phyloP scores from a whole-genome alignment of 2,329 filamentous ascomycete genomes.

The Dactylellina parvicollis region DNA sequence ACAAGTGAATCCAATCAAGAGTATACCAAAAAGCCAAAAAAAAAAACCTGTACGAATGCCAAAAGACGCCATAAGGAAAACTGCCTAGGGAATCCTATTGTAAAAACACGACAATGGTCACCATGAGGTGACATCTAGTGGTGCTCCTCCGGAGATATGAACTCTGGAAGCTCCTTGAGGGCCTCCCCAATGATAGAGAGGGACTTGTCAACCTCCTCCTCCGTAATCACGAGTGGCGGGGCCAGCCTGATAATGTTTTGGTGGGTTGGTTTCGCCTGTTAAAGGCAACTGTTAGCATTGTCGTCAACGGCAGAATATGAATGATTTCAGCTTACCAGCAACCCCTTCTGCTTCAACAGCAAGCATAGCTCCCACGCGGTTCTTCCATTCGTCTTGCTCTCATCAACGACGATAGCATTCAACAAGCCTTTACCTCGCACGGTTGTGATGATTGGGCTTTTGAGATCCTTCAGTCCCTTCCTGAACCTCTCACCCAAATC shows the following conservation, averaged over 20 bases:
- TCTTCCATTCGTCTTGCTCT: conserved; percentile 78
- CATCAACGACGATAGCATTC: conserved; percentile 96
- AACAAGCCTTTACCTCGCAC: conserved; percentile 92
- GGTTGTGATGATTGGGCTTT: conserved; percentile 80
- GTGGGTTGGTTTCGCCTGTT: conserved; percentile 94
- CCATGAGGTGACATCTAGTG: not conserved
- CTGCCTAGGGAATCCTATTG: not conserved
- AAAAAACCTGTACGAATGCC: not conserved
- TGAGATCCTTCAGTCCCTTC: conserved; percentile 76
- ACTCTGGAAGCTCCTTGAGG: conserved; percentile 73
- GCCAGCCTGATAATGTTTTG: conserved; percentile 98
- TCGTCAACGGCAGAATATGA: conserved; percentile 47
- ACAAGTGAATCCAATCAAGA: conserved; percentile 7
- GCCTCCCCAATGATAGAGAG: conserved; percentile 82
- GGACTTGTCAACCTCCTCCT: conserved; percentile 82
- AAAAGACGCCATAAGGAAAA: not conserved
- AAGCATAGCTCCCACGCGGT: conserved; percentile 97
- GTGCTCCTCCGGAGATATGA: conserved; percentile 16
- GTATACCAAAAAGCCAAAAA: not conserved
- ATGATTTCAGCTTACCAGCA: conserved; percentile 73
- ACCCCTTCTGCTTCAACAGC: conserved; percentile 91
- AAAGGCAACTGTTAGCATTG: conserved; percentile 3
- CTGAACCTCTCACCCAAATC: conserved; percentile 84
- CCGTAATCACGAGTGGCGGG: conserved; percentile 93
- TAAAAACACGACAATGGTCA: not conserved